A percentile compares a stretch with the other conserved stretches of the same genome.
phyloP scores from a whole-genome alignment of 805 yeast species.

The Saccharomycopsis capsularis region DNA sequence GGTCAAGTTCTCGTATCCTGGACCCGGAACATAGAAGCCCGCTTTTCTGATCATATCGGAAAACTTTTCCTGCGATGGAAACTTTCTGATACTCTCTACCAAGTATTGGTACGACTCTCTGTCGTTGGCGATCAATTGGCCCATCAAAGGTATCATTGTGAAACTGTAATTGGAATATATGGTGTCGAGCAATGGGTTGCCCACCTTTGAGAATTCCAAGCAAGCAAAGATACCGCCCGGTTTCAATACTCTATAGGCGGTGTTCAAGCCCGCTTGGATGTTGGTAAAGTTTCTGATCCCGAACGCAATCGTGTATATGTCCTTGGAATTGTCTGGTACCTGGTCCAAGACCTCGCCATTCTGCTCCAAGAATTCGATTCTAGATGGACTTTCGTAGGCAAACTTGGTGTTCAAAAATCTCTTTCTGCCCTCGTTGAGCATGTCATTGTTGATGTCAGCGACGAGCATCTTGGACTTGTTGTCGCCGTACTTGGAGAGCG shows the following conservation, averaged over 20 bases:
- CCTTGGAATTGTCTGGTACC: conserved; percentile 82
- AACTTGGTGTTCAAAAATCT: conserved; percentile 60
- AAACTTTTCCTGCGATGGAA: conserved; percentile 89
- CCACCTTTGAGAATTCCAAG: conserved; percentile 89
- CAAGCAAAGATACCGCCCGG: conserved; percentile 99
- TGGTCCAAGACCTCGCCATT: conserved; percentile 86
- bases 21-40: conserved; percentile 77
- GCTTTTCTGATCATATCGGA: conserved; percentile 89
- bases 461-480: conserved; percentile 73
- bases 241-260: conserved; percentile 92
- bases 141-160: conserved; percentile 84
- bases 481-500: conserved; percentile 71
- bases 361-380: conserved; percentile 80
- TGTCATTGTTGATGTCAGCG: conserved; percentile 92
- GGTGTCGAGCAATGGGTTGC: conserved; percentile 65
- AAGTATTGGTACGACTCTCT: conserved; percentile 93
- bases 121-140: conserved; percentile 91
- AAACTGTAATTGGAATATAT: conserved; percentile 85
- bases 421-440: conserved; percentile 87
- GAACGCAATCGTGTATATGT: conserved; percentile 92
- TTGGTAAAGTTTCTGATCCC: conserved; percentile 96
- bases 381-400: conserved; percentile 35
- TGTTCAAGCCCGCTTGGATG: conserved; percentile 84
- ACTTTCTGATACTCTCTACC: conserved; percentile 87
- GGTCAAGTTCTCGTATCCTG: conserved; percentile 87